Evolutionary conservation across 352 stramenopile species (phyloP).

Genomic region (Phytopythium sindhum): DNA sequence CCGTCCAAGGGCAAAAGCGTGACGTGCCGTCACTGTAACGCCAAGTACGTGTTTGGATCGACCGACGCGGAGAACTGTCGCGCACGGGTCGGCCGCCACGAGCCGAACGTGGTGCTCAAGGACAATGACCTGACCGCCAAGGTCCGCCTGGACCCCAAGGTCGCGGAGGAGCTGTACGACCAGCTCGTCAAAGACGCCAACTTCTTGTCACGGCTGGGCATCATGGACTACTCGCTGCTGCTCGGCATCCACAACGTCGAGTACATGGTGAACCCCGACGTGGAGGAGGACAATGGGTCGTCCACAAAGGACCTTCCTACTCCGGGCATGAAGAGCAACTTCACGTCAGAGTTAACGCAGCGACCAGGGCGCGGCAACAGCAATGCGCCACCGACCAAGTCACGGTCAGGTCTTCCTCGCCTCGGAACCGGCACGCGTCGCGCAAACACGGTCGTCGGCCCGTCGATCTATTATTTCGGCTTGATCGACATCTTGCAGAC

Average conservation of each 20-base stretch:
- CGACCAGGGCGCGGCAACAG: slow-evolving; percentile 18
- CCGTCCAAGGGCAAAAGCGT: slow-evolving; percentile 83
- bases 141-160: slow-evolving; percentile 68
- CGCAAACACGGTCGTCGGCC: slow-evolving; percentile 85
- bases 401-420: slow-evolving; percentile 36
- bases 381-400: slow-evolving; percentile 25
- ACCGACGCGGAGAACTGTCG: slow-evolving; percentile 77
- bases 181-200: slow-evolving; percentile 84
- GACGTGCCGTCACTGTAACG: slow-evolving; percentile 85
- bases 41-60: slow-evolving; percentile 83
- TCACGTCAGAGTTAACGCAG: slow-evolving; percentile 37
- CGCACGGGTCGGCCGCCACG: slow-evolving; percentile 71
- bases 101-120: slow-evolving; percentile 86
- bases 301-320: slow-evolving; percentile 25
- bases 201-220: slow-evolving; percentile 79
- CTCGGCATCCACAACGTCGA: slow-evolving; percentile 88
- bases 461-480: slow-evolving; percentile 87
- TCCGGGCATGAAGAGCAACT: slow-evolving; percentile 28
- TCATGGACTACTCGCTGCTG: slow-evolving; percentile 92
- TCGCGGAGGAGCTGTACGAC: slow-evolving; percentile 79
- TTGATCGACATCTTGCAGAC: slow-evolving; percentile 88
- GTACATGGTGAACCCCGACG: slow-evolving; percentile 82
- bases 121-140: slow-evolving; percentile 86
- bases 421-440: slow-evolving; percentile 67
- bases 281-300: slow-evolving; percentile 41